phyloP scores from a whole-genome alignment of 1,284 basidiomycete species.

The Cutaneotrichosporon sp. region DNA sequence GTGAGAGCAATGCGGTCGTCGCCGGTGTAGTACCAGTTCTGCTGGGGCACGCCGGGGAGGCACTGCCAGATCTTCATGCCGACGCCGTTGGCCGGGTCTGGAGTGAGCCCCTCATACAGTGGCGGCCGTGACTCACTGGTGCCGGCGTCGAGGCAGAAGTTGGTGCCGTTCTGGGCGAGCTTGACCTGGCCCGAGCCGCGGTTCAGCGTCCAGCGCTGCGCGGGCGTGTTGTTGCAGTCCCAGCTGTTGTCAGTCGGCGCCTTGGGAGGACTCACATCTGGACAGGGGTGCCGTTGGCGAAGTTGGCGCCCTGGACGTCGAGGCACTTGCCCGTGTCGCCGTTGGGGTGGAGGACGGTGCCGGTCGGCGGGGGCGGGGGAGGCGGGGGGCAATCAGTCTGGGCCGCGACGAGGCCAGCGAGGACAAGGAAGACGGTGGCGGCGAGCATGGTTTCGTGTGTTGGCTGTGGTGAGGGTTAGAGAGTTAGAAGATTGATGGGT shows the following conservation, averaged over 20 bases:
- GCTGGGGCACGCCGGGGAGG: constrained; percentile 17
- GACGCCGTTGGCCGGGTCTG: constrained; percentile 11
- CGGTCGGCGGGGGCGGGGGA: constrained; percentile 13
- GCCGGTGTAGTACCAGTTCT: constrained; percentile 14
- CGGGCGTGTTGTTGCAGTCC: constrained; percentile 31
- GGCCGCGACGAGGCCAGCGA: constrained; percentile 7
- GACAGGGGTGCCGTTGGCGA: constrained; percentile 23
- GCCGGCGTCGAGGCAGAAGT: constrained; percentile 35
- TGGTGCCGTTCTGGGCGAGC: constrained; percentile 21
- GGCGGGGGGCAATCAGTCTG: constrained; percentile 2
- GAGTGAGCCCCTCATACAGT: neutral
- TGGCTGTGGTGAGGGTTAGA: too few relatives aligned
- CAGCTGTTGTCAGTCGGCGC: constrained; percentile 11
- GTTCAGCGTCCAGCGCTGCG: constrained; percentile 28
- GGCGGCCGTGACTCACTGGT: constrained; percentile 16
- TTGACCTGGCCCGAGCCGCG: constrained; percentile 22
- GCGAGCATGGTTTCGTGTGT: too few relatives aligned
- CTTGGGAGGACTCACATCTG: constrained; percentile 18
- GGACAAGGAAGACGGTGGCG: constrained; percentile 6
- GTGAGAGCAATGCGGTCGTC: constrained; percentile 12
- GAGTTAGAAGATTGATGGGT: too few relatives aligned
- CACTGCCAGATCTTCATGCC: constrained; percentile 19
- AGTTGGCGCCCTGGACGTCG: constrained; percentile 18
- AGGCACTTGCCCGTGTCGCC: constrained; percentile 33
- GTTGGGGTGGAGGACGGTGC: constrained; percentile 29